Evolutionary conservation across 371 early-diverging fungal genomes (phyloP).

Genomic region (Dinochytrium kinnereticum): DNA sequence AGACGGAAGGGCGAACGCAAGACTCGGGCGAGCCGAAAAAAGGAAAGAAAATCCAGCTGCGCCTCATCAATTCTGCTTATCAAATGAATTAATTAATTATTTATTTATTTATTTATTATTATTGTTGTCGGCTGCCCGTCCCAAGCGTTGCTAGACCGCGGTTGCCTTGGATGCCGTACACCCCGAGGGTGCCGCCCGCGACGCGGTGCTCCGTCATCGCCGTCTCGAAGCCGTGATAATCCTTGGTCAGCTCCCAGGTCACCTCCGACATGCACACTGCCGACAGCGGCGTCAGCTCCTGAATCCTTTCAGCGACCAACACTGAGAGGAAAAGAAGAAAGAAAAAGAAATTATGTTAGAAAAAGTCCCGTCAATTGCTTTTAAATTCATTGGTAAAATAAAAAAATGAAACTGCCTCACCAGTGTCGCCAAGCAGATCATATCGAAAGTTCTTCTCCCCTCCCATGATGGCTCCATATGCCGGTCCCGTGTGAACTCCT

Average conservation of each 20-base stretch:
- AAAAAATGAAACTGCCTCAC: conserved; percentile 16
- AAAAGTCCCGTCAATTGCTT: background rate
- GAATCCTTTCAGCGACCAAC: conserved; percentile 43
- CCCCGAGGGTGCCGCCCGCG: background rate
- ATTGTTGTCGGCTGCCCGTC: no score
- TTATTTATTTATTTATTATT: background rate
- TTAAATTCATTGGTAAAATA: conserved; percentile 16
- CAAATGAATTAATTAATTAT: background rate
- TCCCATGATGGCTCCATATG: conserved; percentile 51
- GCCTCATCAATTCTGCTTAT: no score
- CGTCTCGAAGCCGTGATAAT: conserved; percentile 46
- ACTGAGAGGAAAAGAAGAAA: conserved; percentile 12
- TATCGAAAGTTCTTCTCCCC: conserved; percentile 52
- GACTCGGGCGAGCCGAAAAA: no score
- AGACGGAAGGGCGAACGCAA: no score
- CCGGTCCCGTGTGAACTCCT: conserved; percentile 47
- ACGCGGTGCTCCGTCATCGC: conserved; percentile 3
- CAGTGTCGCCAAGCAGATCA: conserved; percentile 52
- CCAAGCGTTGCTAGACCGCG: background rate
- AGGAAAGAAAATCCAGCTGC: no score
- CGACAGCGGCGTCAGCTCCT: conserved; percentile 43
- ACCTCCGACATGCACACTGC: conserved; percentile 39
- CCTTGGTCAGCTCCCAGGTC: conserved; percentile 32
- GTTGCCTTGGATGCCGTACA: background rate
- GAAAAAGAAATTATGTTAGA: background rate